These are phyloP conservation scores for Massariosphaeria phaeospora DNA, from an alignment of 495 filamentous ascomycete species.

Conservation along the genomic window DNA sequence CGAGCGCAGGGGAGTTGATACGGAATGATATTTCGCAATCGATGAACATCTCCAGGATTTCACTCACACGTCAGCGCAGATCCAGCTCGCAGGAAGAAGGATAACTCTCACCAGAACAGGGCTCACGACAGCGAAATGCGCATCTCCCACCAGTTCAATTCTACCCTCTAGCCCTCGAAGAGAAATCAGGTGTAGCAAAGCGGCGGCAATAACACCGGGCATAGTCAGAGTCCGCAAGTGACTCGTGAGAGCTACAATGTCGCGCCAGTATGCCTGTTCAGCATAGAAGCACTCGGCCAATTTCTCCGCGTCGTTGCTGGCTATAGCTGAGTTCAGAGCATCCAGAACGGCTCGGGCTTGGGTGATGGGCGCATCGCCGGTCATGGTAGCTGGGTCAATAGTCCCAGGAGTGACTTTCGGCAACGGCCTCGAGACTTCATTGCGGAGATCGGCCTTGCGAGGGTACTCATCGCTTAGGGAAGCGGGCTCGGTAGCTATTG, in stretches of 20 bases:
- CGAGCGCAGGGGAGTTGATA: slow-evolving; percentile 30
- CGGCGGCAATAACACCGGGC: neutral
- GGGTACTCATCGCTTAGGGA: neutral
- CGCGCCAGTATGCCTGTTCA: neutral
- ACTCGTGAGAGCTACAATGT: neutral
- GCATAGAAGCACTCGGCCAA: neutral
- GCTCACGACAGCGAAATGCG: neutral
- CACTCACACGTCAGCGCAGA: neutral
- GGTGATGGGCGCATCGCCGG: neutral
- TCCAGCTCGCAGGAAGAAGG: neutral
- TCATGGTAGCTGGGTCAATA: neutral
- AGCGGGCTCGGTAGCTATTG: neutral
- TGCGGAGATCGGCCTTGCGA: neutral
- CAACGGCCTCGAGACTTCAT: neutral
- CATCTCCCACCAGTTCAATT: neutral
- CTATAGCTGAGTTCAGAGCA: neutral
- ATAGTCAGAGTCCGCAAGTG: neutral
- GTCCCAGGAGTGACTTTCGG: neutral
- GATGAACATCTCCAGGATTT: slow-evolving; percentile 31
- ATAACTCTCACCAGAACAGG: neutral
- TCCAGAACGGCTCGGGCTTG: neutral
- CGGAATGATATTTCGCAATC: slow-evolving; percentile 33
- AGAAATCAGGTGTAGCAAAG: neutral
- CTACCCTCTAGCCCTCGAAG: neutral
- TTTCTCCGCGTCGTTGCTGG: neutral